A percentile compares a stretch with the other conserved stretches of the same genome.
phyloP scores from a whole-genome alignment of 768 basidiomycete genomes.

The Sutorius australiensis region DNA sequence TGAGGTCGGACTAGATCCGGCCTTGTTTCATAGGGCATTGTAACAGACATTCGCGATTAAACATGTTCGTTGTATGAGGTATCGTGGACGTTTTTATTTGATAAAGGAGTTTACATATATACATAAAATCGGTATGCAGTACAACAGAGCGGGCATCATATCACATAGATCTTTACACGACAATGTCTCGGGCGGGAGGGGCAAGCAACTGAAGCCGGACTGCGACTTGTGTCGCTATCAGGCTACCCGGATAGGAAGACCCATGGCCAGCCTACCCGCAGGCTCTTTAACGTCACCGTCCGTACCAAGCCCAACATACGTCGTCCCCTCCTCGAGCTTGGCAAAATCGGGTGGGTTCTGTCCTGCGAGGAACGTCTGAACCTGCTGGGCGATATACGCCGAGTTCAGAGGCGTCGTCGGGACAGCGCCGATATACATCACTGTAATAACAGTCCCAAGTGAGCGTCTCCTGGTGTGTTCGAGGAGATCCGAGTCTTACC shows the following conservation, averaged over 20 bases:
- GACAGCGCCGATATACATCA: slow-evolving; percentile 78
- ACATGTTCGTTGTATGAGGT: background rate
- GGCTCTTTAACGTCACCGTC: slow-evolving; percentile 36
- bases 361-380: slow-evolving; percentile 54
- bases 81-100: background rate
- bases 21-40: background rate
- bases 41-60: background rate
- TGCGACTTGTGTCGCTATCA: background rate
- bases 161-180: background rate
- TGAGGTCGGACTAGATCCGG: background rate
- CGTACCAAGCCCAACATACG: slow-evolving; percentile 38
- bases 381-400: slow-evolving; percentile 60
- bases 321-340: slow-evolving; percentile 38
- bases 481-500: slow-evolving; percentile 31
- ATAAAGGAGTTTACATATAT: no score
- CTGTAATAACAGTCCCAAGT: slow-evolving; percentile 28
- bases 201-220: background rate
- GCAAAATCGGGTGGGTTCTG: slow-evolving; percentile 72
- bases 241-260: slow-evolving; percentile 28
- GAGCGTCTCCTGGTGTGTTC: background rate
- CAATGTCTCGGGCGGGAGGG: background rate
- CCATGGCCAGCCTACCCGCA: slow-evolving; percentile 42
- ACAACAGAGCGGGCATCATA: background rate
- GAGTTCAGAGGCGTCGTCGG: slow-evolving; percentile 61
- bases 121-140: background rate